Conservation (phyloP, 2,329 filamentous ascomycete genomes). For the Colletotrichum tabaci region DNA sequence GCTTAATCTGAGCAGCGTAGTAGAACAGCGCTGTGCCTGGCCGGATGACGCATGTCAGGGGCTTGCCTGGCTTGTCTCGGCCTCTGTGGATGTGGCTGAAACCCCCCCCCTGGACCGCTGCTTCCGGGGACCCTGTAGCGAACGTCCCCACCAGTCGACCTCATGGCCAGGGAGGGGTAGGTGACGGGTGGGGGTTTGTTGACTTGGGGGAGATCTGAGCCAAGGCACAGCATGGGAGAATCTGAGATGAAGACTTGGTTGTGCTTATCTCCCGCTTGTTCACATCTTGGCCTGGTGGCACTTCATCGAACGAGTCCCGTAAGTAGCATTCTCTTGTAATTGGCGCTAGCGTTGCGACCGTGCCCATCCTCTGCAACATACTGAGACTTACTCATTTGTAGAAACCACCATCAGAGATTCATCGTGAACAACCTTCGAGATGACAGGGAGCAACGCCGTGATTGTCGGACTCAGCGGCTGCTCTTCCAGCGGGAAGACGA, state of each 20-base stretch:
- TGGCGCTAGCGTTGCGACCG: too few relatives aligned
- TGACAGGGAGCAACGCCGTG: slow-evolving; percentile 64
- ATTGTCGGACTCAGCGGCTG: slow-evolving; percentile 89
- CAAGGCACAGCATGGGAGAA: slow-evolving; percentile 25
- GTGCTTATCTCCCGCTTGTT: slow-evolving; percentile 31
- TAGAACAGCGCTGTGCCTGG: slow-evolving; percentile 24
- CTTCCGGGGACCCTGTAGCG: slow-evolving; percentile 23
- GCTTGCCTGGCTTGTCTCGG: slow-evolving; percentile 26
- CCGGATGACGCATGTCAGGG: slow-evolving; percentile 42
- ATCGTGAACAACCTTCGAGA: slow-evolving; percentile 41
- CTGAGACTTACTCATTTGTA: background rate
- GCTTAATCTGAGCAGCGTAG: background rate
- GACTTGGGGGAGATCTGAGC: slow-evolving; percentile 15
- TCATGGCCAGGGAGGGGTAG: slow-evolving; percentile 33
- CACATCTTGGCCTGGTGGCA: slow-evolving; percentile 3
- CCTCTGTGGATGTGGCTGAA: slow-evolving; percentile 30
- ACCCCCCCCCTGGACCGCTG: slow-evolving; percentile 21
- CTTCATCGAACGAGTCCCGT: background rate
- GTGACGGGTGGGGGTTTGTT: slow-evolving; percentile 28
- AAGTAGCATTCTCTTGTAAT: background rate
- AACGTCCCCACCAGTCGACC: slow-evolving; percentile 25
- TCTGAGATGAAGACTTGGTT: slow-evolving; percentile 34
- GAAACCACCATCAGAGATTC: background rate
- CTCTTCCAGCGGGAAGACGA: slow-evolving; percentile 96
- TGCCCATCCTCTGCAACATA: background rate